Base-by-base conservation (phyloP, 352 stramenopile species). In the Globisporangium radiosum region DNA sequence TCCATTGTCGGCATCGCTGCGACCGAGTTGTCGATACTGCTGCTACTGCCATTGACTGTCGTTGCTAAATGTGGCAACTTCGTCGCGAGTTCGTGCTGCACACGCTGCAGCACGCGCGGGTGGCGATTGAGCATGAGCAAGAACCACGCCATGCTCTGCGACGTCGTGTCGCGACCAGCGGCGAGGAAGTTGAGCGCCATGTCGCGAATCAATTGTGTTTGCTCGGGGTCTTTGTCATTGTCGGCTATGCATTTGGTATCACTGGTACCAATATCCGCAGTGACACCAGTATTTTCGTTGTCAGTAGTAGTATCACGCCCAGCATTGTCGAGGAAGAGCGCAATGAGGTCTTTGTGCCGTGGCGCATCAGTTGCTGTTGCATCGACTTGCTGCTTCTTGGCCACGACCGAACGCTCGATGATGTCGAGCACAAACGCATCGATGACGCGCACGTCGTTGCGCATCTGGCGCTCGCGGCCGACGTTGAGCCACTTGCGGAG, bases 101-200 rank as follows among this genome's bases (percentile, higher is more conserved):
- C 75, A 1, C 50, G 56, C 1, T 56, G 17, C 7, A 80, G 52
- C 37, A 81, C 37, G 10, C 65, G 38, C 2, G 78, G 83, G 57
- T 95, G 69, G 5, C 72, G 70, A 39, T 76, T 83, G 52, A 96
- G 65, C 66, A 91, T 80, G 45, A 92, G 74, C 33, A 95, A 53
- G 43, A 88, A 78, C 86, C 87, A 96, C 5, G 69, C 63, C 50
- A 96, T 70, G 8, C 69, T 85, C 53, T 85, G 70, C 1, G 85
- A 74, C 0, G 86, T 95, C 8, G 87, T 92, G 57, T 90, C 86
- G 0, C 81, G 64, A 1, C 85, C 85, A 47, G 85, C 86, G n/a
- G 87, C 70, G 40, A 95, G 65, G 50, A 95, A 92, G 60, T 75
- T 88, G 45, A 96, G 69, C 10, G 85, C 69, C 52, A 96, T 88